Percentiles rank a stretch among this genome's conserved stretches.
Evolutionary conservation across 306 rosid species (phyloP).

Genomic region (Alnus glutinosa): DNA sequence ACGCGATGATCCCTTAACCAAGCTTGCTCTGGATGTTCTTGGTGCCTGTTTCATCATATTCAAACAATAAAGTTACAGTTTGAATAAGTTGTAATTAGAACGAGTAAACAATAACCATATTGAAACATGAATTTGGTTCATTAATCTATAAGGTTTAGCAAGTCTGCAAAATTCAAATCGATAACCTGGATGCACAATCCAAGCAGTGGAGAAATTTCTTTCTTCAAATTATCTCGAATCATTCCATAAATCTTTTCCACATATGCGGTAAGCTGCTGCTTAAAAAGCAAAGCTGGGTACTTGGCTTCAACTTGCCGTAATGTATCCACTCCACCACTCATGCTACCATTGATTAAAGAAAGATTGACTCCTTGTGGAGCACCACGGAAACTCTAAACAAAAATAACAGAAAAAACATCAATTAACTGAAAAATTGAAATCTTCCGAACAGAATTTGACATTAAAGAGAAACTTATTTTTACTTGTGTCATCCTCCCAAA

Average conservation of each 20-base stretch:
- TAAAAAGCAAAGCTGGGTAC: slow-evolving; percentile 96
- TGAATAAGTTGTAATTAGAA: slow-evolving; percentile 21
- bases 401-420: slow-evolving; percentile 7
- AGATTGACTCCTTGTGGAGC: slow-evolving; percentile 52
- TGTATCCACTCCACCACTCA: slow-evolving; percentile 63
- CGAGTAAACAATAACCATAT: slow-evolving; percentile 8
- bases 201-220: slow-evolving; percentile 97
- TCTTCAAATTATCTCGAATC: slow-evolving; percentile 98
- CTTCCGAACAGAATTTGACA: slow-evolving; percentile 9
- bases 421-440: slow-evolving; percentile 24
- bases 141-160: background rate
- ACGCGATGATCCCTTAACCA: slow-evolving; percentile 89
- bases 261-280: slow-evolving; percentile 99
- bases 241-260: slow-evolving; percentile 98
- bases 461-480: slow-evolving; percentile 30
- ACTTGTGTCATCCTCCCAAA: slow-evolving; percentile 69
- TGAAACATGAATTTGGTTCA: slow-evolving; percentile 12
- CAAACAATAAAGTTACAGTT: slow-evolving; percentile 26
- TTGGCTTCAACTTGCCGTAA: slow-evolving; percentile 95
- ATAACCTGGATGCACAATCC: slow-evolving; percentile 92
- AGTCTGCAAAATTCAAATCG: slow-evolving; percentile 17
- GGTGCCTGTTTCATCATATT: slow-evolving; percentile 73
- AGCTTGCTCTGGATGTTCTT: slow-evolving; percentile 91
- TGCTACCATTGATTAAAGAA: slow-evolving; percentile 47
- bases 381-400: slow-evolving; percentile 61